Evolutionary conservation across 2,329 filamentous ascomycete genomes (phyloP).

Genomic region (Fusarium aywerte): DNA sequence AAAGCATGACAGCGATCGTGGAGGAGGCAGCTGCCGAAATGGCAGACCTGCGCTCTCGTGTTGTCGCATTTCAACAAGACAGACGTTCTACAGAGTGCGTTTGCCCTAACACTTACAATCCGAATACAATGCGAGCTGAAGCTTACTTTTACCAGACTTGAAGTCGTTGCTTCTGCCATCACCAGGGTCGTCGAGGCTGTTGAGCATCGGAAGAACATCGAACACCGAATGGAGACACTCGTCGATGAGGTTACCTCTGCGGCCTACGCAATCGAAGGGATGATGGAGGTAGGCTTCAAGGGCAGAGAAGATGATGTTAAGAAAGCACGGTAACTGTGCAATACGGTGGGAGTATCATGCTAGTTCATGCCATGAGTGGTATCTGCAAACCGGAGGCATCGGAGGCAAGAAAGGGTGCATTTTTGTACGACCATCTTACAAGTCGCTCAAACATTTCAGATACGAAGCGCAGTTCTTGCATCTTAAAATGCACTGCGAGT

Average conservation of each 20-base stretch:
- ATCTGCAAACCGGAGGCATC: not conserved
- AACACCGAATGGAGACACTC: conserved; percentile 45
- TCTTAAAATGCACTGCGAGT: not conserved
- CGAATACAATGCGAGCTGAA: not conserved
- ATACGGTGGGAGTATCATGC: not conserved
- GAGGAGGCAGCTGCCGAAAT: conserved; percentile 42
- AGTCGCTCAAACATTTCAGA: not conserved
- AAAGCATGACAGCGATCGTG: conserved; percentile 41
- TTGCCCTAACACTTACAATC: too few species aligned
- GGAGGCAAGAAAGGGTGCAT: not conserved
- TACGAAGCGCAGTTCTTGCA: not conserved
- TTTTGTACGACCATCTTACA: too few species aligned
- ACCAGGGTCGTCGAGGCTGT: conserved; percentile 34
- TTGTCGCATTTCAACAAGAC: conserved; percentile 39
- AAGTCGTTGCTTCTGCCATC: conserved; percentile 27
- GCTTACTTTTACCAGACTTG: conserved; percentile 26
- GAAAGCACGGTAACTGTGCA: not conserved
- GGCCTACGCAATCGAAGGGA: conserved; percentile 43
- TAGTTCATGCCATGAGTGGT: not conserved
- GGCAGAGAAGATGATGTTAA: conserved; percentile 45
- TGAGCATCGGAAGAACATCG: conserved; percentile 45
- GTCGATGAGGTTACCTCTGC: conserved; percentile 31
- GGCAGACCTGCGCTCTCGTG: conserved; percentile 40
- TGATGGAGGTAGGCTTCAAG: conserved; percentile 47
- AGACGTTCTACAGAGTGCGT: conserved; percentile 41